Percentiles rank a stretch among this genome's conserved stretches.
Conservation (phyloP, 1,284 basidiomycete genomes). For the Austroboletus niveus region DNA sequence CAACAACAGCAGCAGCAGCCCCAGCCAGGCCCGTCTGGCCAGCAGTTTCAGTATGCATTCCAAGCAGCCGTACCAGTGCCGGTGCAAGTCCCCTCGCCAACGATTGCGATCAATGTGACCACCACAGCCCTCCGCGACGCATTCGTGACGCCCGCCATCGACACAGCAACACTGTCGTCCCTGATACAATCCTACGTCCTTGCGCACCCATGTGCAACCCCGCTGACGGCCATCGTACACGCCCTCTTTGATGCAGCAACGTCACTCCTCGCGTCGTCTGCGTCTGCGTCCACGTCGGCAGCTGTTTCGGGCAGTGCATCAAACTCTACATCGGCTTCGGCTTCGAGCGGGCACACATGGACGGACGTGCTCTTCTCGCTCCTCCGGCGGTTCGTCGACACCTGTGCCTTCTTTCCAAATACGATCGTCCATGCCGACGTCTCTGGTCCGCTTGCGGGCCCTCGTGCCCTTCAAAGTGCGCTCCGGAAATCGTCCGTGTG, state of each 20-base stretch:
- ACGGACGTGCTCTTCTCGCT: slow-evolving; percentile 27
- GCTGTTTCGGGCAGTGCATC: slow-evolving; percentile 1
- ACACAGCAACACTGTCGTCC: slow-evolving; percentile 45
- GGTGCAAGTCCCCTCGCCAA: slow-evolving; percentile 20
- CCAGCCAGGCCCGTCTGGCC: slow-evolving; percentile 23
- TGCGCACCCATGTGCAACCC: slow-evolving; percentile 44
- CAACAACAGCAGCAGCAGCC: slow-evolving; percentile 10
- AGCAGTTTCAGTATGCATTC: slow-evolving; percentile 40
- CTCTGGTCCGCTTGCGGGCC: slow-evolving; percentile 49
- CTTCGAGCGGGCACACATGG: slow-evolving; percentile 5
- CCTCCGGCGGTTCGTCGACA: slow-evolving; percentile 48
- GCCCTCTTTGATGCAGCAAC: slow-evolving; percentile 49
- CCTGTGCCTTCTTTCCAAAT: slow-evolving; percentile 46
- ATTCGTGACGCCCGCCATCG: slow-evolving; percentile 43
- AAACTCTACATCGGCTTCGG: neutral
- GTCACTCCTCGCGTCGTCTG: slow-evolving; percentile 20
- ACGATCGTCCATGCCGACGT: slow-evolving; percentile 49
- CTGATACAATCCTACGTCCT: slow-evolving; percentile 48
- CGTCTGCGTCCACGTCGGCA: slow-evolving; percentile 34
- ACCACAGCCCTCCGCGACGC: slow-evolving; percentile 45
- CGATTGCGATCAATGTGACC: slow-evolving; percentile 37
- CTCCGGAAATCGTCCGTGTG: slow-evolving; percentile 54
- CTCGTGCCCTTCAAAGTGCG: slow-evolving; percentile 51
- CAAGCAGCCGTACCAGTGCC: slow-evolving; percentile 18
- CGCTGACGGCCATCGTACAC: slow-evolving; percentile 46